Percentiles rank a stretch among this genome's conserved stretches.
Evolutionary conservation across 2,329 filamentous ascomycete species (phyloP).

Genomic region (Aspergillus flavus): DNA sequence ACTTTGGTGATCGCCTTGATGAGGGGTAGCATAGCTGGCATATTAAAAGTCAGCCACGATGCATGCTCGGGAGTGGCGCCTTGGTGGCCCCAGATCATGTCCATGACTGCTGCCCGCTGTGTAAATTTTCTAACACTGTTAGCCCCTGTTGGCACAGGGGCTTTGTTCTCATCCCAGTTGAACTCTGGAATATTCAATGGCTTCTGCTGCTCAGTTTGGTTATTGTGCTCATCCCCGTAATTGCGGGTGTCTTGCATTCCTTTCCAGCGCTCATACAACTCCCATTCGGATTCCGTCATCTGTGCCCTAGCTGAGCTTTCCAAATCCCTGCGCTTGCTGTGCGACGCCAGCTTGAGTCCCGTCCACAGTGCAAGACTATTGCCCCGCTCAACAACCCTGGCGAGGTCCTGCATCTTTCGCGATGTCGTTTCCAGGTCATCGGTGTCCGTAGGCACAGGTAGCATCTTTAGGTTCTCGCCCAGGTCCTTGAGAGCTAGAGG

Average conservation of each 20-base stretch:
- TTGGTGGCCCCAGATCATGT: constrained; percentile 22
- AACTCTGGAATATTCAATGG: constrained; percentile 13
- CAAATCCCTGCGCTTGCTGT: constrained; percentile 3
- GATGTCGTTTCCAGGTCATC: constrained; percentile 23
- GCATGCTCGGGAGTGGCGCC: constrained; percentile 29
- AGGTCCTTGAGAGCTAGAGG: constrained; percentile 7
- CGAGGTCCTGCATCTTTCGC: constrained; percentile 20
- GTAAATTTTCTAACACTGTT: constrained; percentile 23
- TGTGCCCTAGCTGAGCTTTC: constrained; percentile 17
- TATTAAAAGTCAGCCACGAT: constrained; percentile 25
- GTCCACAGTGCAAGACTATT: constrained; percentile 26
- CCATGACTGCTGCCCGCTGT: constrained; percentile 24
- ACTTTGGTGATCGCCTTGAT: constrained; percentile 29
- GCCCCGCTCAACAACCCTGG: constrained; percentile 16
- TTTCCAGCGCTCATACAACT: constrained; percentile 13
- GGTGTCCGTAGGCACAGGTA: constrained; percentile 16
- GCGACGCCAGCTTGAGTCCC: constrained; percentile 16
- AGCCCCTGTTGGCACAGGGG: constrained; percentile 18
- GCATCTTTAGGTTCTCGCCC: constrained; percentile 11
- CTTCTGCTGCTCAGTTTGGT: background rate
- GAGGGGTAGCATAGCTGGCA: constrained; percentile 19
- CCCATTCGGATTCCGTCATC: constrained; percentile 18
- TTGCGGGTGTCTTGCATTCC: background rate
- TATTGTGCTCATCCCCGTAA: background rate
- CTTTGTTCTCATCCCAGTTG: constrained; percentile 21